Base-by-base conservation (phyloP, 2,329 filamentous ascomycete species). In the Pseudopithomyces maydicus region DNA sequence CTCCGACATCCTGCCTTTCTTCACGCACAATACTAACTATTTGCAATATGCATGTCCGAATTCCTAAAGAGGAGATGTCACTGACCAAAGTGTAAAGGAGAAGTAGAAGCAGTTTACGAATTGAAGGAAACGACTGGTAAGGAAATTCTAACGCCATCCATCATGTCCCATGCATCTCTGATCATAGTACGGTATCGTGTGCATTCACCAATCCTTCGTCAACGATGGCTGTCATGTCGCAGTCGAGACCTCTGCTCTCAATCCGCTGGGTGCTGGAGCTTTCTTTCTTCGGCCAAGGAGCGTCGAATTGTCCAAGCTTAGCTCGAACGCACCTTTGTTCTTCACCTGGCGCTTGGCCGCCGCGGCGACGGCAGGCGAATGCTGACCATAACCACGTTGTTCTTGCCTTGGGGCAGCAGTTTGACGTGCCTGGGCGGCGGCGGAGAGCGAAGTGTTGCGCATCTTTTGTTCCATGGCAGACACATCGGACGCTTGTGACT, bases 261-360 rank as follows among this genome's bases (percentile, higher is more conserved):
- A 62, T 3, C 76, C 74, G 64, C 81, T 83, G 0, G 75, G 76
- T 53, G 74, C 76, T 2, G 48, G 48, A 7, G 62, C 61, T 72
- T 81, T 82, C 74, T 83, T 85, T 62, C 87, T 80, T 66, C 93
- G 86, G 32, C 93, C 93, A 4, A 99, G 81, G 50, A 99, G 78
- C 1, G 93, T 98, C 1, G 95, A 91, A 54, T 95, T 95, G 63
- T 96, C 92, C 36, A 99, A 80, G 71, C 88, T 97, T 45, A 99
- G 84, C 77, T 99, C 95, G 65, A 99, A 99, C 0, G 90, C 88
- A 32, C 91, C 92, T 76, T 89, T 90, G 65, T 90, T 87, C 61
- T 82, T 84, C 55, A 95, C 91, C 70, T 92, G 91, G 69, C 91
- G 88, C 67, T 90, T 89, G 3, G 92, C 93, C 0, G 93, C 92